These are phyloP conservation scores for Russula griseocarnosa DNA, from an alignment of 768 basidiomycete genomes.

Conservation along the genomic window DNA sequence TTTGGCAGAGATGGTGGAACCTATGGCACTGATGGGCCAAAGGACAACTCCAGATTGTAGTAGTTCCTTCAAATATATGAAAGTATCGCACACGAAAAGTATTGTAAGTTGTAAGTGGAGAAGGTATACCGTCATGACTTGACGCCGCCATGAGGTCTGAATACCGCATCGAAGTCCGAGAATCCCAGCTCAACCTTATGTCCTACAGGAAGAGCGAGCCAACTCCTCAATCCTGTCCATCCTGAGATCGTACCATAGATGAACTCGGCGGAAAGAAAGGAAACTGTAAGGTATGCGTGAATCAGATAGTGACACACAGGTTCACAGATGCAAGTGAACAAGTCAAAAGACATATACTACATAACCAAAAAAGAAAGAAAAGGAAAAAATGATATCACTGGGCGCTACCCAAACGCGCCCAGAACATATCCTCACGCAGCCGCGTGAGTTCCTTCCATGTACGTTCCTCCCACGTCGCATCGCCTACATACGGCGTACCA, in stretches of 20 bases:
- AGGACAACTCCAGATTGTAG: not conserved
- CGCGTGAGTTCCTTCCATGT: constrained; percentile 76
- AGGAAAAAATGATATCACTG: constrained; percentile 28
- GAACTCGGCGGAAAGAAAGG: not conserved
- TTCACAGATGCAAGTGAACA: not conserved
- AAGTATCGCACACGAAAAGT: not conserved
- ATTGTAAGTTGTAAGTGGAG: not conserved
- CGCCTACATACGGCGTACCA: constrained; percentile 50
- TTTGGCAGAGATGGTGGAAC: too few relatives aligned
- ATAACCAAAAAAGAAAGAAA: not conserved
- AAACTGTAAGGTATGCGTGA: not conserved
- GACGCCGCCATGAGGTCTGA: not conserved
- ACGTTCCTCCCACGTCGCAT: constrained; percentile 79
- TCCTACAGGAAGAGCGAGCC: not conserved
- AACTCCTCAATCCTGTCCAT: constrained; percentile 4
- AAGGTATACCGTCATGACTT: not conserved
- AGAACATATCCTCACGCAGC: constrained; percentile 82
- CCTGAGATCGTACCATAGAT: constrained; percentile 18
- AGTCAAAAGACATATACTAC: not conserved
- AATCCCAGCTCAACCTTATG: not conserved
- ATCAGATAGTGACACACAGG: not conserved
- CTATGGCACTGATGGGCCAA: not conserved
- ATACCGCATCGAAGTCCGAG: not conserved
- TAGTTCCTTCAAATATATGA: constrained; percentile 12
- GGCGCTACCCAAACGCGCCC: constrained; percentile 67